phyloP scores from a whole-genome alignment of 495 filamentous ascomycete genomes.

The Annulohypoxylon maeteangense region DNA sequence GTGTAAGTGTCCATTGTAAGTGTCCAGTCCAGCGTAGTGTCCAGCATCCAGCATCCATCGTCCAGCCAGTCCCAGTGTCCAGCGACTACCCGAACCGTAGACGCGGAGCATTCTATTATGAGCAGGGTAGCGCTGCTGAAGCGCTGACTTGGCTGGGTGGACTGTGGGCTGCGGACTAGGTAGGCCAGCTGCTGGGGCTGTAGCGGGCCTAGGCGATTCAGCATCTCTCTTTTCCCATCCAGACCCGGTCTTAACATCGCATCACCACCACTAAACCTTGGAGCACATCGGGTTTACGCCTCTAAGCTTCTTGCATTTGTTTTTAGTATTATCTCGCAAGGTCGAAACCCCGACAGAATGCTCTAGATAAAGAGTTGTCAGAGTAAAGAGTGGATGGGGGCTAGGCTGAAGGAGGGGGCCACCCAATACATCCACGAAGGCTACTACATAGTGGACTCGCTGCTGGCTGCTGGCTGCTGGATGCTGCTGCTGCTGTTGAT shows the following conservation, averaged over 20 bases:
- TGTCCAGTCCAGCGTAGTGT: too few species aligned
- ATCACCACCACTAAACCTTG: not conserved
- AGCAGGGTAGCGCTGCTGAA: slow-evolving; percentile 33
- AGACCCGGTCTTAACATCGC: slow-evolving; percentile 1
- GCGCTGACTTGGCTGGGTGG: slow-evolving; percentile 37
- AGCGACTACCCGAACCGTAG: slow-evolving; percentile 36
- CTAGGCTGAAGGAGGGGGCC: slow-evolving; percentile 1
- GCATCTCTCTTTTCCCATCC: slow-evolving; percentile 1
- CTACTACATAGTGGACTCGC: slow-evolving; percentile 17
- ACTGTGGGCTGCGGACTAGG: not conserved
- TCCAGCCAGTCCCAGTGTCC: too few species aligned
- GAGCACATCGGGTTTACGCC: not conserved
- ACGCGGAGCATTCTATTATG: slow-evolving; percentile 35
- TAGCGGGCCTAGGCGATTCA: slow-evolving; percentile 34
- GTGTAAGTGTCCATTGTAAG: too few species aligned
- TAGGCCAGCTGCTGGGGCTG: slow-evolving; percentile 10
- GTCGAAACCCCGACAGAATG: not conserved
- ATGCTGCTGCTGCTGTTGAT: too few species aligned
- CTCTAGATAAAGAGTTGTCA: not conserved
- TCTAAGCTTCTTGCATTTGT: not conserved
- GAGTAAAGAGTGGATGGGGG: not conserved
- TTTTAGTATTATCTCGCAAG: not conserved
- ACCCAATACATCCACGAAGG: not conserved
- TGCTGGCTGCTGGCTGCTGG: slow-evolving; percentile 6
- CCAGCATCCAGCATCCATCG: too few species aligned